Evolutionary conservation across 495 filamentous ascomycete genomes (phyloP), one percentile per base, ranked within the genome.

Genomic region (Cercophora samala): DNA sequence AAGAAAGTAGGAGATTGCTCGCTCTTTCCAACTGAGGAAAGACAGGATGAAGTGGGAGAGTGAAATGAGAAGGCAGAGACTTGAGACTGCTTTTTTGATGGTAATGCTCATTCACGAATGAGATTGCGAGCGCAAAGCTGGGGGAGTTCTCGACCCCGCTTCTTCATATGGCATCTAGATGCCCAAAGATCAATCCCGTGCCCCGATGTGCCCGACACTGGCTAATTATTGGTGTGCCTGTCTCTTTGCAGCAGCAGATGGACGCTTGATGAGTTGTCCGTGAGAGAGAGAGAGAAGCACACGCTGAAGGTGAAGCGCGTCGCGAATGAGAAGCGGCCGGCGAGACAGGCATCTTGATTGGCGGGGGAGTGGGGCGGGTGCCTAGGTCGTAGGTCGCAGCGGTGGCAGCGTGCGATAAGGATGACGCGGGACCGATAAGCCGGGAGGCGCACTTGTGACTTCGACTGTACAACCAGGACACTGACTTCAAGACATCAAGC

Each of bases 211-310:
- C 23, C 54, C 22, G 54, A 24, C 54, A 18, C 37, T 46, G 54
- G 54, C 54, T 64, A 58, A 22, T 67, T 70, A 74, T 74, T 74
- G 72, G 72, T 70, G 70, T 72, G 69, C 70, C 70, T 72, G 68
- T 61, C 60, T 37, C 58, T 65, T 24, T 70, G 72, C 70, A 72
- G 68, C 62, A 32, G 54, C 26, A 46, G 37, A 46, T 46, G 61
- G 42, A 51, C 58, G n/a, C 51, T 63, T 68, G 70, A 66, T 74
- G 72, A 72, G 67, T 67, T 69, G 72, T 72, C 68, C 42, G 24
- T 21, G 63, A 58, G 46, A 22, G 29, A 42, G 15, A 3, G 22
- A n/a, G 21, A 9, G 5, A n/a, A 60, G 25, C 25, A 32, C 58
- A 60, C 18, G 58, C 58, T 37, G 26, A 19, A 61, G 8, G 58